Evolutionary conservation across 2,329 filamentous ascomycete species (phyloP).

Genomic region (Diaporthe amygdali): DNA sequence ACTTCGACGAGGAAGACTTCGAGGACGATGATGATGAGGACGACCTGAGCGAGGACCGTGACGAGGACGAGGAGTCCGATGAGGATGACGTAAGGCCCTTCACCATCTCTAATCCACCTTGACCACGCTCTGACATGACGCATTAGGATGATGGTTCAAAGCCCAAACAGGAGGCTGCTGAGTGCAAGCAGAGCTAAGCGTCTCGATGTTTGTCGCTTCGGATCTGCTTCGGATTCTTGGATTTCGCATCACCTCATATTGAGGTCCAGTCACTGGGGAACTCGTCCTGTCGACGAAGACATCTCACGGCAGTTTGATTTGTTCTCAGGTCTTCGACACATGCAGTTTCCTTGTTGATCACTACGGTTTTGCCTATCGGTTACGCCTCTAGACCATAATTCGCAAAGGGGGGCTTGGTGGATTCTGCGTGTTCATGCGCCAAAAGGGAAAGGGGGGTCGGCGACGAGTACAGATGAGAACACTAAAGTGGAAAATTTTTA

Average conservation of each 20-base stretch:
- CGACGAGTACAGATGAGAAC: neutral
- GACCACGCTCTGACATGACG: constrained; percentile 30
- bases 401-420: constrained; percentile 22
- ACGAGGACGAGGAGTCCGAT: constrained; percentile 77
- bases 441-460: neutral
- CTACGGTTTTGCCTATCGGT: constrained; percentile 23
- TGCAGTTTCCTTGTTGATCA: constrained; percentile 23
- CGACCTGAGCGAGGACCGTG: constrained; percentile 82
- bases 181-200: constrained; percentile 92
- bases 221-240: constrained; percentile 19
- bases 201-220: constrained; percentile 15
- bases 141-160: constrained; percentile 83
- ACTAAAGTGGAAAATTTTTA: constrained; percentile 10
- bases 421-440: constrained; percentile 14
- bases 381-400: constrained; percentile 30
- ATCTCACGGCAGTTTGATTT: constrained; percentile 18
- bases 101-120: neutral
- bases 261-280: constrained; percentile 14
- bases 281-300: constrained; percentile 2
- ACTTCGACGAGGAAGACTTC: constrained; percentile 80
- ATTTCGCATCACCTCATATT: constrained; percentile 17
- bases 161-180: constrained; percentile 91
- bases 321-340: constrained; percentile 10
- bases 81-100: constrained; percentile 73
- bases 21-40: constrained; percentile 94